Evolutionary conservation across 2,329 filamentous ascomycete genomes (phyloP).

Genomic region (Aspergillus sp.): DNA sequence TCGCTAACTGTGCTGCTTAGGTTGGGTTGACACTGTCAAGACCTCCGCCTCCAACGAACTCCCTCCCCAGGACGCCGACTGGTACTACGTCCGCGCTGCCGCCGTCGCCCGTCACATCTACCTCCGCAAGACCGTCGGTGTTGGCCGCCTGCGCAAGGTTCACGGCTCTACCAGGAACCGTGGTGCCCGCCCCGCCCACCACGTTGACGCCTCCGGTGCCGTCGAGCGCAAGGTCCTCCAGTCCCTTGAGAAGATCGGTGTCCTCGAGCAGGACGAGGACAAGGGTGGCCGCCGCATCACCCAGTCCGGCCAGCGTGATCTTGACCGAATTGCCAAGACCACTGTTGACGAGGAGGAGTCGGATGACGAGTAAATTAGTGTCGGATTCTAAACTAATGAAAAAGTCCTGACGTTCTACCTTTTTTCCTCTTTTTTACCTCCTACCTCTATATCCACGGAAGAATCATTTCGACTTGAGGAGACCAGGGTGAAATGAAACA

Average conservation of each 20-base stretch:
- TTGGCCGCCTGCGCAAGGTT: slow-evolving; percentile 93
- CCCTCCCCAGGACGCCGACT: slow-evolving; percentile 96
- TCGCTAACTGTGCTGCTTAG: slow-evolving; percentile 44
- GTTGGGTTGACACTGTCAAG: slow-evolving; percentile 99
- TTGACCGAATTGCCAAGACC: slow-evolving; percentile 91
- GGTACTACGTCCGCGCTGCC: slow-evolving; percentile 89
- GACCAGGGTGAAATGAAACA: background rate
- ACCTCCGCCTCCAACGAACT: slow-evolving; percentile 95
- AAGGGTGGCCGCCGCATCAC: slow-evolving; percentile 99
- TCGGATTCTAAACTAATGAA: slow-evolving; percentile 28
- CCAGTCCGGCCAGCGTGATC: slow-evolving; percentile 96
- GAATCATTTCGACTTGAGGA: background rate
- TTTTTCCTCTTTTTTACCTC: slow-evolving; percentile 5
- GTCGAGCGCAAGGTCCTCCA: slow-evolving; percentile 98
- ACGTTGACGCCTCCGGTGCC: slow-evolving; percentile 91
- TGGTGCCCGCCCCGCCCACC: slow-evolving; percentile 83
- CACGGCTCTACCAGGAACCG: slow-evolving; percentile 98
- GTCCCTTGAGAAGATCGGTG: slow-evolving; percentile 98
- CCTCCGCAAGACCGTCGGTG: slow-evolving; percentile 98
- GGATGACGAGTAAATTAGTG: slow-evolving; percentile 44
- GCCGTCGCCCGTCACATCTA: slow-evolving; percentile 98
- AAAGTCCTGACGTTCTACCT: slow-evolving; percentile 24
- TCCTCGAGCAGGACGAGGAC: slow-evolving; percentile 95
- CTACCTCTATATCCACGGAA: background rate
- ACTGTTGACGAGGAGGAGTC: slow-evolving; percentile 51